Evolutionary conservation across 106 monocot genomes (phyloP), one percentile per base, ranked within the genome.

Genomic region (Dactylorhiza incarnata): DNA sequence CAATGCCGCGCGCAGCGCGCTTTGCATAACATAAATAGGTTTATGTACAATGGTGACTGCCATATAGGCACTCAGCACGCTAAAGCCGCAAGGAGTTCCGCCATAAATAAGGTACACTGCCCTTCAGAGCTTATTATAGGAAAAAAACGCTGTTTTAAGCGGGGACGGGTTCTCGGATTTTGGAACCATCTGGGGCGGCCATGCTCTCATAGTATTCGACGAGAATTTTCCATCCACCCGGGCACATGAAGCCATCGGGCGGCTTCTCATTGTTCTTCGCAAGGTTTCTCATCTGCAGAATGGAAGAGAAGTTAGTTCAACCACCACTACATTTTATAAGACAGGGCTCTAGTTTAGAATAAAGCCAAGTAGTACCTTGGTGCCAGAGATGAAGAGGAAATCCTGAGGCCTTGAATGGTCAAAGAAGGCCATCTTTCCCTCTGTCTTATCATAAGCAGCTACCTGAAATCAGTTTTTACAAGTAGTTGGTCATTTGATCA

Each of bases 181-280:
- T 86, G 58, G 62, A 72, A 46, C 63, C 80, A 53, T 85, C 85
- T 20, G 80, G 74, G 22, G 85, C 49, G 75, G 81, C 49, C 71
- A 74, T 19, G 55, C 87, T 15, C 48, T 84, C 87, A 20, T 91
- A 87, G 47, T 99, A 99, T 2, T 99, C 97, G 16, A 99, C 93
- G 20, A 99, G 83, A n/a, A 99, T 94, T 76, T 91, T 86, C 97
- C 97, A 99, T 50, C 97, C 97, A 20, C 97, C 97, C 5, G 89
- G 97, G 83, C 97, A 99, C 97, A 99, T 99, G 75, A 99, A 99
- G 4, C 97, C 97, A 74, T 94, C 91, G 12, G 97, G 97, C n/a
- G 97, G 97, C 68, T 77, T 85, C 71, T 94, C 84, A 23, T 78
- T 20, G 67, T 89, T 99, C 83, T 81, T 89, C 5, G 97, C 97